Conservation (phyloP, 2,329 filamentous ascomycete species). For the Trichoderma atroviride region DNA sequence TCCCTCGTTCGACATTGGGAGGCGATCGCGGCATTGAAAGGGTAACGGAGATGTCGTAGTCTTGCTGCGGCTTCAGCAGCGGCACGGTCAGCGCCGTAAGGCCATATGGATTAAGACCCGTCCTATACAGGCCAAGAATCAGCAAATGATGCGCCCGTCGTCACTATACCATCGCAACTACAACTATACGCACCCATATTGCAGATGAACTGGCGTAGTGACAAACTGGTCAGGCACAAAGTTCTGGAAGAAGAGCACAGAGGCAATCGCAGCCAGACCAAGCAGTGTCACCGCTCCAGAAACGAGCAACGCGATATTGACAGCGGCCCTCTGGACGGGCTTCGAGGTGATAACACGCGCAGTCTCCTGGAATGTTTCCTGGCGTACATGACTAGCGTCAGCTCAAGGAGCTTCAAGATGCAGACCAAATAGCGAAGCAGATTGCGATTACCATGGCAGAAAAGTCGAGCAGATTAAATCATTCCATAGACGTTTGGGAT, state of each 20-base stretch:
- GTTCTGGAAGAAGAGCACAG: conserved; percentile 57
- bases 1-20: conserved; percentile 74
- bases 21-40: conserved; percentile 78
- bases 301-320: conserved; percentile 51
- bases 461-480: neutral
- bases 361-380: conserved; percentile 44
- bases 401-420: neutral
- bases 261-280: conserved; percentile 51
- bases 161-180: neutral
- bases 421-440: neutral
- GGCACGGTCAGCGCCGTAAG: conserved; percentile 49
- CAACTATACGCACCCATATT: conserved; percentile 55
- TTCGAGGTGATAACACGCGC: conserved; percentile 51
- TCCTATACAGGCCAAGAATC: conserved; percentile 37
- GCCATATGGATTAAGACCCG: conserved; percentile 56
- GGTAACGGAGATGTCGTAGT: conserved; percentile 80
- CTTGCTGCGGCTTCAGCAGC: conserved; percentile 69
- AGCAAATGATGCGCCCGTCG: neutral
- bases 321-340: conserved; percentile 51
- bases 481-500: neutral
- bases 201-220: conserved; percentile 56
- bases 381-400: neutral
- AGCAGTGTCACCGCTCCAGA: conserved; percentile 49
- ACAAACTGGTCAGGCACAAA: conserved; percentile 60
- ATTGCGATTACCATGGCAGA: conserved; percentile 9